These are phyloP conservation scores for Quercus mongolica DNA, from an alignment of 306 rosid genomes.

Conservation along the genomic window DNA sequence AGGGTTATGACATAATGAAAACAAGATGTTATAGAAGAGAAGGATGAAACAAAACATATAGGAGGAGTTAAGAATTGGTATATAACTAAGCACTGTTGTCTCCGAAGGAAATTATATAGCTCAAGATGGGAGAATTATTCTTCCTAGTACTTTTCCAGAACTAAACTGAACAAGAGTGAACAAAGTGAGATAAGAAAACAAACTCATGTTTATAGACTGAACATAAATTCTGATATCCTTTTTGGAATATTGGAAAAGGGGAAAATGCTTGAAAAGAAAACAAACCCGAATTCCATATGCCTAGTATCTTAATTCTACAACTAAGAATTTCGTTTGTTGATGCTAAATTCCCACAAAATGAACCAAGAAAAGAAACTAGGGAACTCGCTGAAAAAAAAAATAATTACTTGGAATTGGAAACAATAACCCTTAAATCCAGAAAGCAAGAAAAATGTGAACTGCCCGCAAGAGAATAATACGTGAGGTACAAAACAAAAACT, in stretches of 20 bases:
- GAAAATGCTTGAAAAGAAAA: conserved; percentile 27
- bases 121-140: conserved; percentile 24
- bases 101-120: conserved; percentile 33
- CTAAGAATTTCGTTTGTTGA: neutral
- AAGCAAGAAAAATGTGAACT: neutral
- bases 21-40: neutral
- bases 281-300: conserved; percentile 28
- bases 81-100: conserved; percentile 19
- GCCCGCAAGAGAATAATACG: conserved; percentile 11
- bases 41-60: neutral
- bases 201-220: neutral
- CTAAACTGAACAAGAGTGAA: neutral
- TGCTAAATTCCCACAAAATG: conserved; percentile 12
- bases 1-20: conserved; percentile 19
- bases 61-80: conserved; percentile 16
- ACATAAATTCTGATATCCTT: neutral
- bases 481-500: neutral
- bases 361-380: neutral
- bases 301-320: neutral
- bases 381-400: neutral
- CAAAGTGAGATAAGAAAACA: neutral
- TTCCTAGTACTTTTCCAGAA: neutral
- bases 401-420: neutral
- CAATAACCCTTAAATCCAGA: neutral
- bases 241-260: neutral